phyloP scores from a whole-genome alignment of 371 early-diverging fungal species.

The Syncephalastrum contaminatum region DNA sequence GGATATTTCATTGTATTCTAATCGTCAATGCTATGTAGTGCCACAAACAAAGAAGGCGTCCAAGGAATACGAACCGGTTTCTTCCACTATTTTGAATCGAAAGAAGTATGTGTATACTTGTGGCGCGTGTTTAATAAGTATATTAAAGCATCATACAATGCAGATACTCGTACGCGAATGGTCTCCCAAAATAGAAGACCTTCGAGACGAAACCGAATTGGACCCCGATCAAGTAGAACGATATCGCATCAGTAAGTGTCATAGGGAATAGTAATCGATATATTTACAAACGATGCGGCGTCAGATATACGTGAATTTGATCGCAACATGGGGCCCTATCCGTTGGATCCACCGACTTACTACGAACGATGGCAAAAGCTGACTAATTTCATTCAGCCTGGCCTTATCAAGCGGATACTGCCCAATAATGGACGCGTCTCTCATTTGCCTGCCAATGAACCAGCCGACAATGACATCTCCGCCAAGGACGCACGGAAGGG shows the following conservation, averaged over 20 bases:
- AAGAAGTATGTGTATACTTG: conserved; percentile 51
- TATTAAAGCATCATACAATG: background rate
- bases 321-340: conserved; percentile 85
- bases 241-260: conserved; percentile 39
- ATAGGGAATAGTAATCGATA: background rate
- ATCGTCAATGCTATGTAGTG: conserved; percentile 21
- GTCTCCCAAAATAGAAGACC: conserved; percentile 58
- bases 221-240: conserved; percentile 51
- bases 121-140: background rate
- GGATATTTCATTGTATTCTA: background rate
- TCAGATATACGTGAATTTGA: conserved; percentile 83
- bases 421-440: conserved; percentile 59
- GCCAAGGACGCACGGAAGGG: conserved; percentile 35
- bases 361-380: conserved; percentile 75
- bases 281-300: background rate
- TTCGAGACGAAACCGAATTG: conserved; percentile 47
- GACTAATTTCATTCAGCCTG: conserved; percentile 61
- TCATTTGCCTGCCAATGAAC: conserved; percentile 32
- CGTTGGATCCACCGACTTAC: conserved; percentile 61
- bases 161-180: conserved; percentile 75
- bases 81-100: conserved; percentile 65
- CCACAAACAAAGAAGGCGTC: conserved; percentile 54
- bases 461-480: conserved; percentile 12
- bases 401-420: conserved; percentile 58
- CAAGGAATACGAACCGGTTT: conserved; percentile 74